Base-by-base conservation (phyloP, 495 filamentous ascomycete species). In the Hypoxylon intermedium region DNA sequence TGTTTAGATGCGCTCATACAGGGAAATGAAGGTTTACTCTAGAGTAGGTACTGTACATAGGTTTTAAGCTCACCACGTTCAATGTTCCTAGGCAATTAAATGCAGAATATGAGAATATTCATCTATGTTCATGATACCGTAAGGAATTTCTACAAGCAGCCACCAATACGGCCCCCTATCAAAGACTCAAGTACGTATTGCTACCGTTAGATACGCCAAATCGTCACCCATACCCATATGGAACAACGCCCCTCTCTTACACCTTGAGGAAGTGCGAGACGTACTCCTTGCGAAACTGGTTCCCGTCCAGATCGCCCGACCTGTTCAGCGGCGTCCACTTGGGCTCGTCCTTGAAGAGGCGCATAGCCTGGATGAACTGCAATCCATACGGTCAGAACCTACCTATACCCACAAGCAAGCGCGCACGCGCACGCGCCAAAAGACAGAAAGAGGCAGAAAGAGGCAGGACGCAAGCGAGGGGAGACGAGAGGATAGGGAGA, bases 251-350 rank as follows among this genome's bases (percentile, higher is more conserved):
- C 16, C 33, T 11, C 3, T n/a, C 15, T 6, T 16, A 31, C 28
- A 59, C 63, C 31, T 62, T 60, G 16, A 79, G 58, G 48, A 71
- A 79, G 28, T 77, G 66, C 19, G 62, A 41, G 21, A 93, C 67
- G 70, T 97, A 97, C 19, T 83, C 83, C 81, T 89, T 83, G 13
- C 94, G 86, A 67, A 87, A 88, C 26, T 76, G 75, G 73, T 97
- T 98, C 49, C 67, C 73, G 74, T 96, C 91, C 53, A 96, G 79
- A 34, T 95, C 91, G 9, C 75, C 79, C 1, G 83, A 83, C 37
- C 95, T 83, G 74, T 96, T 96, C 67, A 98, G 74, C 12, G 94
- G 91, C 53, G 93, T 98, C 94, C 94, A 98, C 77, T 97, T 96
- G 34, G 94, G 95, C 79, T 98, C 92, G 53, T 98, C 94, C 80